These are phyloP conservation scores for Hypoxylon sp. DNA, from an alignment of 2,329 filamentous ascomycete genomes.

Conservation along the genomic window DNA sequence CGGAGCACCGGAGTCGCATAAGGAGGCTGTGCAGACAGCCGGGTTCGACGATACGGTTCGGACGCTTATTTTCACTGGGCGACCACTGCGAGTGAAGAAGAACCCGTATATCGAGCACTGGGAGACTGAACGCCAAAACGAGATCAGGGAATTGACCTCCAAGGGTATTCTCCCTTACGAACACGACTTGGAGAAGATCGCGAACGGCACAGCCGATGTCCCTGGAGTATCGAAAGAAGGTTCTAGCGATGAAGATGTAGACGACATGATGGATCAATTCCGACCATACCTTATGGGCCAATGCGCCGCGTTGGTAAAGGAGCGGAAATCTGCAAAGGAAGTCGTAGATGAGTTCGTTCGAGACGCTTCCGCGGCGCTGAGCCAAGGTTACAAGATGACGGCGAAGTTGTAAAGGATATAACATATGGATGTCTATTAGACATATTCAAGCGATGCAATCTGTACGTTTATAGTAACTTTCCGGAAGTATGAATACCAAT, in stretches of 20 bases:
- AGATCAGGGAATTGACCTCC: conserved; percentile 91
- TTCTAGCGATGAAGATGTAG: conserved; percentile 74
- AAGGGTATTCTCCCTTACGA: conserved; percentile 96
- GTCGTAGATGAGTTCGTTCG: conserved; percentile 95
- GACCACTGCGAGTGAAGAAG: conserved; percentile 90
- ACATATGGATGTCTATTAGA: background rate
- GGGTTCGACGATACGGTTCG: conserved; percentile 96
- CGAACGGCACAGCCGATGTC: conserved; percentile 58
- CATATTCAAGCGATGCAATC: background rate
- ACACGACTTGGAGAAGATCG: conserved; percentile 88
- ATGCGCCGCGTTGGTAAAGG: conserved; percentile 91
- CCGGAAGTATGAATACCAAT: conserved; percentile 3
- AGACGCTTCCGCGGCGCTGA: conserved; percentile 79
- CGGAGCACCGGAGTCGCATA: conserved; percentile 91
- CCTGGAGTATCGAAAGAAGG: conserved; percentile 70
- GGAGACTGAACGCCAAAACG: conserved; percentile 89
- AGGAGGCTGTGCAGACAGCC: conserved; percentile 92
- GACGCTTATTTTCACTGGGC: conserved; percentile 98
- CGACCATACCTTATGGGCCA: conserved; percentile 80
- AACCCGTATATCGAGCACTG: conserved; percentile 96
- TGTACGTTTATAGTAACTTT: conserved; percentile 18
- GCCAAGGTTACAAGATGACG: conserved; percentile 75
- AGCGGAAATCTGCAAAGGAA: conserved; percentile 89
- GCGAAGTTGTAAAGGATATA: conserved; percentile 72
- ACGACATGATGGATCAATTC: conserved; percentile 87